phyloP scores from a whole-genome alignment of 2,329 filamentous ascomycete genomes.

The Colletotrichum siamense region DNA sequence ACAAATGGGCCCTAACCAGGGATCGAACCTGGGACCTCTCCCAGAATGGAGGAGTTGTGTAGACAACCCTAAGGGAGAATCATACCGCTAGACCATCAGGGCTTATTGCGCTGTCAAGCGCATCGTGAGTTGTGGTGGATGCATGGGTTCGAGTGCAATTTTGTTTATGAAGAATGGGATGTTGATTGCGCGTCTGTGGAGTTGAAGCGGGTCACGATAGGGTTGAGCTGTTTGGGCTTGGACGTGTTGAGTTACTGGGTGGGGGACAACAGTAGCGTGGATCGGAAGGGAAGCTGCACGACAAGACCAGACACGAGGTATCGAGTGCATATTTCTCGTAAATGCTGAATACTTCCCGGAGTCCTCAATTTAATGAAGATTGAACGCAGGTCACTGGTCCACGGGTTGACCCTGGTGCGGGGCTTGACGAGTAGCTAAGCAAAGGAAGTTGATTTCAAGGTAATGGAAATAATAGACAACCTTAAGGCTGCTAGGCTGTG shows the following conservation, averaged over 20 bases:
- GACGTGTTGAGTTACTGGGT: neutral
- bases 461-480: too few species aligned
- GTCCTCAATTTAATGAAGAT: neutral
- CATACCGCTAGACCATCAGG: neutral
- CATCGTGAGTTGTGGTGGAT: neutral
- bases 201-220: neutral
- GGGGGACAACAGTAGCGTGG: neutral
- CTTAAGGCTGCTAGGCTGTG: too few species aligned
- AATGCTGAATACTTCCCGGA: neutral
- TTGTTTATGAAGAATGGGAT: neutral
- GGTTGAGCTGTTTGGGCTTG: neutral
- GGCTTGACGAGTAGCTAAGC: neutral
- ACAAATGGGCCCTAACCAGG: neutral
- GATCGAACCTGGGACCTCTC: neutral
- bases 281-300: neutral
- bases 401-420: neutral
- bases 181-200: neutral
- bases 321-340: too few species aligned
- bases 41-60: neutral
- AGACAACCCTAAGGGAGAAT: neutral
- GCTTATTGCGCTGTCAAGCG: neutral
- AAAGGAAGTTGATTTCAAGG: too few species aligned
- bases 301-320: too few species aligned
- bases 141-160: rapidly evolving
- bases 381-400: rapidly evolving